Base-by-base conservation (phyloP, 805 yeast genomes). In the Starmerella potacharoeniae region DNA sequence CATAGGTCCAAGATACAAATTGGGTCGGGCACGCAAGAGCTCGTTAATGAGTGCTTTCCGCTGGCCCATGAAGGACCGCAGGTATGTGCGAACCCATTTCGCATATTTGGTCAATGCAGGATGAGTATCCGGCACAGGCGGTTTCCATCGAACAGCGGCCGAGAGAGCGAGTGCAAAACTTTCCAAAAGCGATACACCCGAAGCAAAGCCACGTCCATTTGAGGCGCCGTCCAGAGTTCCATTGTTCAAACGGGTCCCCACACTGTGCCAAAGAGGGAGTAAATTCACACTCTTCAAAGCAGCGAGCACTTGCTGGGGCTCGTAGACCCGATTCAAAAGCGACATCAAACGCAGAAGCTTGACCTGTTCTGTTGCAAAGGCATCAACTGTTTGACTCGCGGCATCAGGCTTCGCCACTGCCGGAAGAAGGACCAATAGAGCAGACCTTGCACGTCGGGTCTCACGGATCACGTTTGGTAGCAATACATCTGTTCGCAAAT, bases 1-100 rank as follows among this genome's bases (percentile, higher is more conserved):
- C 66, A 93, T 89, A 14, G 97, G 95, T 0, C 98, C 98, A 68
- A 91, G 84, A 95, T 91, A 86, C 62, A 93, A 75, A 63, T 89
- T 86, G 0, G 97, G 95, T 68, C 88, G 90, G 17, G 84, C 77
- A 59, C 96, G 76, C 33, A 93, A 91, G 95, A 93, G 86, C 65
- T 83, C 88, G 66, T 93, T 93, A 65, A 93, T 73, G 41, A 89
- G 80, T 72, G 84, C 86, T 65, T 86, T 83, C 67, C 90, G 96
- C 14, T 48, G 51, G 8, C 22, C 35, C 51, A 48, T 36, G n/a
- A 48, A 48, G 9, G 51, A 36, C 16, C 13, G 11, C 6, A 48
- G 3, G 28, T 48, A 48, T 9, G 33, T 5, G 13, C 33, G 31
- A 11, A 48, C 11, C 51, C 43, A 48, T 6, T 6, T 14, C 14